Conservation (phyloP, 768 basidiomycete genomes). For the Psilocybe azurescens region DNA sequence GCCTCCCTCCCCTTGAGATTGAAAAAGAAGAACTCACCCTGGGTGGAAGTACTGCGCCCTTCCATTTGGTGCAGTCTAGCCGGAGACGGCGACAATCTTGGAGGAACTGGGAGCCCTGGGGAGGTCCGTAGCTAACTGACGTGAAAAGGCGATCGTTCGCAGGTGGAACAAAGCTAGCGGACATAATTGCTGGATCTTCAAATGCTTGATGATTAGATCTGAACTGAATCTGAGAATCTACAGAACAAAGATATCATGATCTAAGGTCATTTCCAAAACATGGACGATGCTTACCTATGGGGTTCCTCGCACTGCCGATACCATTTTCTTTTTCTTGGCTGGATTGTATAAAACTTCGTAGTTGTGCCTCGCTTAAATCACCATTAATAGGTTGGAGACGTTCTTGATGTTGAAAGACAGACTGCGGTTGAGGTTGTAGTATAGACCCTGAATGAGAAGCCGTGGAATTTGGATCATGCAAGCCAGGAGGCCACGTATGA, state of each 20-base stretch:
- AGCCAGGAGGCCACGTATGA: constrained; percentile 24
- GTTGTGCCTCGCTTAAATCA: constrained; percentile 73
- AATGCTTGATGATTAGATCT: constrained; percentile 50
- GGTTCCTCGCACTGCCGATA: constrained; percentile 23
- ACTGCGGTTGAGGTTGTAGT: constrained; percentile 49
- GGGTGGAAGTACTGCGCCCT: constrained; percentile 42
- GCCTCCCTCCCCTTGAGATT: constrained; percentile 79
- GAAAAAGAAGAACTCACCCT: constrained; percentile 71
- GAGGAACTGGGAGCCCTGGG: constrained; percentile 67
- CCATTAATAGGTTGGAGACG: constrained; percentile 60
- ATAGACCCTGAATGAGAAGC: constrained; percentile 41
- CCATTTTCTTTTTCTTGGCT: constrained; percentile 60
- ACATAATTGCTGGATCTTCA: constrained; percentile 82
- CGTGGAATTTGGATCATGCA: constrained; percentile 30
- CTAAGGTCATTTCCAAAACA: neutral
- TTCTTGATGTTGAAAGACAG: constrained; percentile 39
- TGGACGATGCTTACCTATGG: constrained; percentile 25
- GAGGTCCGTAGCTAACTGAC: constrained; percentile 53
- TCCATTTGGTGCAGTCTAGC: constrained; percentile 28
- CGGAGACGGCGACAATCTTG: constrained; percentile 32
- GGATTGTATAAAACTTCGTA: constrained; percentile 76
- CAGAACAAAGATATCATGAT: neutral
- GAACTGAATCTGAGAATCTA: constrained; percentile 23
- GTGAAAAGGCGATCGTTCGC: constrained; percentile 36
- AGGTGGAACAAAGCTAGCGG: constrained; percentile 62